These are phyloP conservation scores for Trichosporon sp. DNA, from an alignment of 1,284 basidiomycete genomes.

Conservation along the genomic window DNA sequence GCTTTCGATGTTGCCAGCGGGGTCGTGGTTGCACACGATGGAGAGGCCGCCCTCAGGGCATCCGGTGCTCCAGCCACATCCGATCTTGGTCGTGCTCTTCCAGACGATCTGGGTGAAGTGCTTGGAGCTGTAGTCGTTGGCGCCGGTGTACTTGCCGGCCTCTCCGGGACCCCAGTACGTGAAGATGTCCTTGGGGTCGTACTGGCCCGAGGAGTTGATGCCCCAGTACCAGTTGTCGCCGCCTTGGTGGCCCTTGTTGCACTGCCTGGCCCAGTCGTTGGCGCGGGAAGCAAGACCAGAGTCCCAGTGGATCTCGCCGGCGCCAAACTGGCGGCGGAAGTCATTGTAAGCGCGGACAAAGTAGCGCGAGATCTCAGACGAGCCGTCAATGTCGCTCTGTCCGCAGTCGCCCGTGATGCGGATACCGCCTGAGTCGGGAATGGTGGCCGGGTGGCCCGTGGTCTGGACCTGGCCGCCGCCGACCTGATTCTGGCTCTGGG, in stretches of 20 bases:
- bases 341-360: slow-evolving; percentile 11
- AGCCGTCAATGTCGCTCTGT: slow-evolving; percentile 7
- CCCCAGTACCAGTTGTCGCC: slow-evolving; percentile 18
- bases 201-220: slow-evolving; percentile 8
- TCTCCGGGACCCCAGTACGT: slow-evolving; percentile 5
- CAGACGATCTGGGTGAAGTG: slow-evolving; percentile 43
- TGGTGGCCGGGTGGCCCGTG: background rate
- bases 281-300: background rate
- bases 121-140: slow-evolving; percentile 1
- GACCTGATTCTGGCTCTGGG: background rate
- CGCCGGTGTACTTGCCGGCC: background rate
- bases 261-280: slow-evolving; percentile 9
- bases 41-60: slow-evolving; percentile 13
- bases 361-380: slow-evolving; percentile 10
- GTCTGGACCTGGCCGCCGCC: slow-evolving; percentile 8
- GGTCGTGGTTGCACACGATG: slow-evolving; percentile 17
- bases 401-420: slow-evolving; percentile 5
- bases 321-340: slow-evolving; percentile 13
- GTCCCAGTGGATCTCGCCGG: slow-evolving; percentile 6
- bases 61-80: slow-evolving; percentile 37
- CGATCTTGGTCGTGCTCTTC: slow-evolving; percentile 47
- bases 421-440: slow-evolving; percentile 12
- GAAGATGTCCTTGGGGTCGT: slow-evolving; percentile 13
- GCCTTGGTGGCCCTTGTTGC: slow-evolving; percentile 19
- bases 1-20: background rate